phyloP scores from a whole-genome alignment of 1,139 yeast species.

The Pneumocystis oryctolagi region DNA sequence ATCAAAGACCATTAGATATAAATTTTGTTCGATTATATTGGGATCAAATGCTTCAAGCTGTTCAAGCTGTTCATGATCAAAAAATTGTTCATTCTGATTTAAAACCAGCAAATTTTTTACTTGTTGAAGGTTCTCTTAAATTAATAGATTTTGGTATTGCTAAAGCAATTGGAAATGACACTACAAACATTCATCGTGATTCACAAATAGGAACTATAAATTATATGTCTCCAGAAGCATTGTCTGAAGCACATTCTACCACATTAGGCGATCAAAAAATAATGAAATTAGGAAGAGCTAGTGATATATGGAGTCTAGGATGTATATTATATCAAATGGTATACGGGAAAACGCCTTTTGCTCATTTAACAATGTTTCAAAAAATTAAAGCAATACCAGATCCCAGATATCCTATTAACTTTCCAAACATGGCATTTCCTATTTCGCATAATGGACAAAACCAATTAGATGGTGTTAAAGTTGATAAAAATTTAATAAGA shows the following conservation, averaged over 20 bases:
- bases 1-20: constrained; percentile 44
- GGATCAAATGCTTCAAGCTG: constrained; percentile 67
- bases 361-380: constrained; percentile 61
- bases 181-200: constrained; percentile 77
- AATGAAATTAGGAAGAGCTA: constrained; percentile 88
- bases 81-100: constrained; percentile 90
- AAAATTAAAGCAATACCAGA: constrained; percentile 74
- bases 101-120: constrained; percentile 86
- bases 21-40: constrained; percentile 73
- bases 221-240: constrained; percentile 96
- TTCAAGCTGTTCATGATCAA: constrained; percentile 69
- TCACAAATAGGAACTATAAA: constrained; percentile 91
- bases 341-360: constrained; percentile 87
- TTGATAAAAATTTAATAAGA: constrained; percentile 57
- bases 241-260: constrained; percentile 40
- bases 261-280: constrained; percentile 27
- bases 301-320: constrained; percentile 97
- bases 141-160: constrained; percentile 95
- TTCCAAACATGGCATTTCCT: constrained; percentile 30
- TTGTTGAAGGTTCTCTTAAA: constrained; percentile 71
- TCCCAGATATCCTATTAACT: constrained; percentile 64
- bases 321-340: constrained; percentile 92
- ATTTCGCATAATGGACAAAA: constrained; percentile 4
- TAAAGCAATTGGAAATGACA: constrained; percentile 83
- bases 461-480: constrained; percentile 43